phyloP scores from a whole-genome alignment of 441 rosid species.

The Melastoma candidum region DNA sequence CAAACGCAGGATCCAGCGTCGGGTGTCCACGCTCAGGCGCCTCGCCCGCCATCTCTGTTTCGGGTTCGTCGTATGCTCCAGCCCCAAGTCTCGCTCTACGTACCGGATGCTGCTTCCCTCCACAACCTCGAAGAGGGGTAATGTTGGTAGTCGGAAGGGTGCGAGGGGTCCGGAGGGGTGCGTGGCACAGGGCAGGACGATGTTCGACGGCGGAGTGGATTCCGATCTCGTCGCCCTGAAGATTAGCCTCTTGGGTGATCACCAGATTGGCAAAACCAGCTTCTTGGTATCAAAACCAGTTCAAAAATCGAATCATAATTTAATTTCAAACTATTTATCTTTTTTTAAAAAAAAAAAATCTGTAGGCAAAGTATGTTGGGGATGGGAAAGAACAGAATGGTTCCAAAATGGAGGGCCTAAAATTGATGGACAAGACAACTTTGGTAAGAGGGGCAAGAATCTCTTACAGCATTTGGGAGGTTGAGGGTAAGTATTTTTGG shows the following conservation, averaged over 20 bases:
- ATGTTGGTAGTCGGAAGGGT: constrained; percentile 12
- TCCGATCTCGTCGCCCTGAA: constrained; percentile 73
- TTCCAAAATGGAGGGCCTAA: constrained; percentile 37
- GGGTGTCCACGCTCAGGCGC: constrained; percentile 38
- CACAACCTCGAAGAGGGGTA: background rate
- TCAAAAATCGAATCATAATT: background rate
- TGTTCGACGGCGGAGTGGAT: constrained; percentile 22
- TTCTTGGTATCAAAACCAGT: constrained; percentile 46
- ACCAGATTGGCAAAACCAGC: constrained; percentile 63
- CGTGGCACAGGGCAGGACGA: constrained; percentile 1
- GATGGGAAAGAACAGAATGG: constrained; percentile 31
- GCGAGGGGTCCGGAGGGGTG: constrained; percentile 4
- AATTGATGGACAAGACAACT: constrained; percentile 55
- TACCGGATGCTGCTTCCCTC: constrained; percentile 29
- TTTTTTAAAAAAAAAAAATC: background rate
- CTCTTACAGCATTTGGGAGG: constrained; percentile 75
- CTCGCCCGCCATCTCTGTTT: constrained; percentile 44
- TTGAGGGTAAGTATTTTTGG: constrained; percentile 36
- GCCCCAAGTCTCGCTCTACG: constrained; percentile 33
- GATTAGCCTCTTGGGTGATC: constrained; percentile 75
- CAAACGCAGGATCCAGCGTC: constrained; percentile 32
- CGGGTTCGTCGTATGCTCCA: constrained; percentile 32
- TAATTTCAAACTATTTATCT: background rate
- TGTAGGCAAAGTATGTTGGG: constrained; percentile 71
- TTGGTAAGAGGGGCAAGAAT: constrained; percentile 60